Base-by-base conservation (phyloP, 2,329 filamentous ascomycete species). In the Huntiella decipiens region DNA sequence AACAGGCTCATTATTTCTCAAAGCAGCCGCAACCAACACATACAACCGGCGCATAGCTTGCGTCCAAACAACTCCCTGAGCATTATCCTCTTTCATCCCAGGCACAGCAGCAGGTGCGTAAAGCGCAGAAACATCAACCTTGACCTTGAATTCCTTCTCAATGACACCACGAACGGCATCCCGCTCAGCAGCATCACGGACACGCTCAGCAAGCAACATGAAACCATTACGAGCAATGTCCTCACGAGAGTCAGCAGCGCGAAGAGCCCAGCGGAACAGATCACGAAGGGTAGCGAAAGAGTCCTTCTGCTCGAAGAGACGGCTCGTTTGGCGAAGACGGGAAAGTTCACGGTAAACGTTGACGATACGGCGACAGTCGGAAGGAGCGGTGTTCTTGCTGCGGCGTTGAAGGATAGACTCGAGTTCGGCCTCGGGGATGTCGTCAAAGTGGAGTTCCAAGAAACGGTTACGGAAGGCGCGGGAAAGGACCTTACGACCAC, bases 381-480 rank as follows among this genome's bases (percentile, higher is more conserved):
- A 88, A 4, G 88, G 85, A 0, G 91, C 84, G 11, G 93, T 77
- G 52, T 75, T 86, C 54, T 86, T 76, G 49, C 86, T 92, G 50
- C 92, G 74, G 57, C 85, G 79, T 57, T 92, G 83, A 32, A 99
- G 60, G 54, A 99, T 98, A 37, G 78, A 83, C 55, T 93, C 85
- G 38, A 99, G 65, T 57, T 99, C 92, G 52, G 85, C 79, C 57
- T 96, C 85, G 0, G 91, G 91, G 17, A 99, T 98, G 56, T 99
- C 92, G 54, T 96, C 91, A 55, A 94, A 96, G 60, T 98, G 91
- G 4, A 99, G 67, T 61, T 99, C 91, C 3, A 99, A 70, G 56
- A 99, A 99, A 56, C 91, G 76, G 59, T 98, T 99, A 46, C 92
- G 77, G 62, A 99, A 98, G 1, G 91, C 91, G 37, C 92, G 74